A percentile compares a stretch with the other conserved stretches of the same genome.
Evolutionary conservation across 2,329 filamentous ascomycete genomes (phyloP).

Genomic region (Raffaelea arxii): DNA sequence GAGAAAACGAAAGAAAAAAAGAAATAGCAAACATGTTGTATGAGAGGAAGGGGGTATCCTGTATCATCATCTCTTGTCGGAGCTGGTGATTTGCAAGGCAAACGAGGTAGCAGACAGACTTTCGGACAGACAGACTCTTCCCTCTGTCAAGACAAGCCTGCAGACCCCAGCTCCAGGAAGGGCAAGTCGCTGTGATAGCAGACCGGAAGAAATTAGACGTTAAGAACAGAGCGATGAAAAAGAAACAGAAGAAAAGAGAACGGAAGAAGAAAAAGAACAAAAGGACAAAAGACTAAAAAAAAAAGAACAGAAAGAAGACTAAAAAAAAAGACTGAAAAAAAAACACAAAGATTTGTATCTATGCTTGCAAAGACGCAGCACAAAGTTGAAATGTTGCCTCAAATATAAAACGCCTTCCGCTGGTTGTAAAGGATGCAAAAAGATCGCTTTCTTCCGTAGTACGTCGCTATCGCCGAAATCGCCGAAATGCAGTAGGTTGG

Average conservation of each 20-base stretch:
- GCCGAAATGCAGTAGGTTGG: not conserved
- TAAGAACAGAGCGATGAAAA: not conserved
- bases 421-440: slow-evolving; percentile 14
- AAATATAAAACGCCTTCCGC: slow-evolving; percentile 13
- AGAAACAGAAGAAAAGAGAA: not conserved
- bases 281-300: slow-evolving; percentile 13
- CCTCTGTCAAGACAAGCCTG: no score
- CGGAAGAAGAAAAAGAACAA: slow-evolving; percentile 4
- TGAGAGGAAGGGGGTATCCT: no score
- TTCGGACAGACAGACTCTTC: no score
- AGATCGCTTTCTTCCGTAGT: not conserved
- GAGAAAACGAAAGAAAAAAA: no score
- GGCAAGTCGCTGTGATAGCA: no score
- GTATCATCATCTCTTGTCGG: no score
- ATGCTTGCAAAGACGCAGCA: slow-evolving; percentile 6
- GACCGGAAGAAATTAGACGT: not conserved
- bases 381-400: slow-evolving; percentile 1
- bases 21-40: no score
- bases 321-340: not conserved
- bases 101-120: no score
- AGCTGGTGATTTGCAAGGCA: no score
- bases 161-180: no score
- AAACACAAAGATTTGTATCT: slow-evolving; percentile 1
- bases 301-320: not conserved
- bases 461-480: not conserved